A percentile compares a stretch with the other conserved stretches of the same genome.
Conservation (phyloP, 2,329 filamentous ascomycete species). For the Beauveria scarabaeidicola region DNA sequence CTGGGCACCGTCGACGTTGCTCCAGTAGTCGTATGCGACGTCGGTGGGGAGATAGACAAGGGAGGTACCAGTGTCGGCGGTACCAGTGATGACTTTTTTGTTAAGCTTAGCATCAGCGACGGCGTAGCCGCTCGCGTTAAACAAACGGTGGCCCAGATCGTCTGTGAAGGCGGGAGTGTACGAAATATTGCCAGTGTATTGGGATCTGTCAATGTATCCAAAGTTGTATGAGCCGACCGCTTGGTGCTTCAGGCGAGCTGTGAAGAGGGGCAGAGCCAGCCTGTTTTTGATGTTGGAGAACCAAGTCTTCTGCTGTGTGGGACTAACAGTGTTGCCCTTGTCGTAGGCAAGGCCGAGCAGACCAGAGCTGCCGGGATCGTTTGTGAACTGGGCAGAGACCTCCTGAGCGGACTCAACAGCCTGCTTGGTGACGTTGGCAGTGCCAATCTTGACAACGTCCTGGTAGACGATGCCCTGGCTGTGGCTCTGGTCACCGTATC, state of each 20-base stretch:
- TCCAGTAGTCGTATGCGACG: conserved; percentile 41
- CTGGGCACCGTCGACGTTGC: conserved; percentile 5
- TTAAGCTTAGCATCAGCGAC: conserved; percentile 14
- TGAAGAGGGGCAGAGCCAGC: conserved; percentile 45
- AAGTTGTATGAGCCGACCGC: conserved; percentile 63
- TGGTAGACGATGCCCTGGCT: conserved; percentile 35
- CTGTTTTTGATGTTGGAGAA: conserved; percentile 24
- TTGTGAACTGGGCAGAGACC: conserved; percentile 32
- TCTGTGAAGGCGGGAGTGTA: conserved; percentile 52
- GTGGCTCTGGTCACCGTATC: conserved; percentile 35
- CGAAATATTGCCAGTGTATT: conserved; percentile 54
- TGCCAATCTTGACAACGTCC: conserved; percentile 34
- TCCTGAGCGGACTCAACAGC: conserved; percentile 35
- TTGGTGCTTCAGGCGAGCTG: conserved; percentile 53
- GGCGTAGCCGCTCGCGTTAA: conserved; percentile 17
- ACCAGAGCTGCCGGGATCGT: conserved; percentile 33
- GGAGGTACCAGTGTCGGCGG: conserved; percentile 54
- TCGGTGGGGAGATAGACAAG: conserved; percentile 49
- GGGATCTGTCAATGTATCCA: conserved; percentile 55
- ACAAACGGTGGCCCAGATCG: conserved; percentile 55
- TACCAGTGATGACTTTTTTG: conserved; percentile 35
- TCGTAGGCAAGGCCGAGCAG: conserved; percentile 37
- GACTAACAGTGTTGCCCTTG: conserved; percentile 33
- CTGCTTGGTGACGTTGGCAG: conserved; percentile 31
- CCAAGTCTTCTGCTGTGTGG: conserved; percentile 34